phyloP scores from a whole-genome alignment of 2,329 filamentous ascomycete genomes.

The Epichloe uncinata region DNA sequence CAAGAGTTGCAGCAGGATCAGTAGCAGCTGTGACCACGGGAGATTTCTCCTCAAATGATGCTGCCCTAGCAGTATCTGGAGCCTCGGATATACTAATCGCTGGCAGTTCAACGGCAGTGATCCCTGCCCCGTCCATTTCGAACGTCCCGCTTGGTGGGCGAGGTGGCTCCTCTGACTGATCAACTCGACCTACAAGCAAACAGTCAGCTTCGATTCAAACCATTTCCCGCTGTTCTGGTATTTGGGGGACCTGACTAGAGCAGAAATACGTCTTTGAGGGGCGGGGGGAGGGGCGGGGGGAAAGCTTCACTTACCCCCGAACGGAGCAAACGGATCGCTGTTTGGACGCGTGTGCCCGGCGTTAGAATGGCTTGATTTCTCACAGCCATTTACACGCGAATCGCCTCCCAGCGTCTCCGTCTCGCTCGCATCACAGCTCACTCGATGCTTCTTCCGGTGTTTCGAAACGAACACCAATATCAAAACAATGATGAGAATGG shows the following conservation, averaged over 20 bases:
- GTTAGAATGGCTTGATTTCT: constrained; percentile 9
- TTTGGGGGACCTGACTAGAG: no score
- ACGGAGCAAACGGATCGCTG: constrained; percentile 28
- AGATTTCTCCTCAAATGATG: neutral
- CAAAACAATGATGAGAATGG: constrained; percentile 15
- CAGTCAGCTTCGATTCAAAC: no score
- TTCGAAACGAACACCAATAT: constrained; percentile 12
- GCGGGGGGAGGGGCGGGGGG: no score
- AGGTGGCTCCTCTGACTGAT: constrained; percentile 16
- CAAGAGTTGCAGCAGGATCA: constrained; percentile 24
- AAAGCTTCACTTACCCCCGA: constrained; percentile 25
- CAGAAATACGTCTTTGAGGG: no score
- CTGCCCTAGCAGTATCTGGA: neutral
- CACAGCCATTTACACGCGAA: neutral
- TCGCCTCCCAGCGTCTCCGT: constrained; percentile 4
- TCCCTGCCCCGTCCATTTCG: constrained; percentile 24
- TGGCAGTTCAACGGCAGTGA: constrained; percentile 21
- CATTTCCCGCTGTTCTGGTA: no score
- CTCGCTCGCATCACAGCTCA: constrained; percentile 2
- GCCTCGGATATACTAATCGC: constrained; percentile 10
- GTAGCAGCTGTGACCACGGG: constrained; percentile 6
- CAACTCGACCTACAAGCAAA: constrained; percentile 17
- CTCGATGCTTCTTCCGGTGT: constrained; percentile 7
- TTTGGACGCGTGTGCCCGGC: constrained; percentile 8
- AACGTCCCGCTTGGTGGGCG: constrained; percentile 17